Evolutionary conservation across 2,329 filamentous ascomycete genomes (phyloP).

Genomic region (Trichoderma lentiforme): DNA sequence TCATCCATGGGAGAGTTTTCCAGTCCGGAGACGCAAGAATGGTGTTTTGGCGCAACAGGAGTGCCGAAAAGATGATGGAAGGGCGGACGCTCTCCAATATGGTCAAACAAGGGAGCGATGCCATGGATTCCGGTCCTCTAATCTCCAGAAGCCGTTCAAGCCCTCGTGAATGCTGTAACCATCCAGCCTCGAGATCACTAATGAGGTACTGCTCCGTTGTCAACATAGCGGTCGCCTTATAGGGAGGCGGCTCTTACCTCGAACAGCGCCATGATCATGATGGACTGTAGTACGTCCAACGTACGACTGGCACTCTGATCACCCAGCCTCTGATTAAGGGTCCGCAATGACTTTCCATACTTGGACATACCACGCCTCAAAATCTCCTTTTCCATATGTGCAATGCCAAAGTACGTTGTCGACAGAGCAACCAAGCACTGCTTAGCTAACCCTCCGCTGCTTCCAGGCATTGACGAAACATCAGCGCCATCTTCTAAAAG

Average conservation of each 20-base stretch:
- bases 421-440: not conserved
- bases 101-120: not conserved
- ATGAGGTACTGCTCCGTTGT: not conserved
- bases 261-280: not conserved
- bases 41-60: not conserved
- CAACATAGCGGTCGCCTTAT: not conserved
- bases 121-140: not conserved
- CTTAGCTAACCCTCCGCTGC: not conserved
- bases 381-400: not conserved
- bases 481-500: not conserved
- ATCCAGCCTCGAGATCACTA: not conserved
- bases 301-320: not conserved
- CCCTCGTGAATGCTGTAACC: not conserved
- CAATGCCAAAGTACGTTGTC: not conserved
- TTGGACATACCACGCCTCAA: not conserved
- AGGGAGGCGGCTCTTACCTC: not conserved
- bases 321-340: not conserved
- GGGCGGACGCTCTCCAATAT: not conserved
- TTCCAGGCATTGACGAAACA: not conserved
- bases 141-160: not conserved
- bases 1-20: not conserved
- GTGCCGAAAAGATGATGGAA: not conserved
- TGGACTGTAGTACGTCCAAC: not conserved
- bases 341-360: not conserved
- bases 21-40: not conserved